These are phyloP conservation scores for Bathelium albidoporum DNA, from an alignment of 495 filamentous ascomycete species.

Conservation along the genomic window DNA sequence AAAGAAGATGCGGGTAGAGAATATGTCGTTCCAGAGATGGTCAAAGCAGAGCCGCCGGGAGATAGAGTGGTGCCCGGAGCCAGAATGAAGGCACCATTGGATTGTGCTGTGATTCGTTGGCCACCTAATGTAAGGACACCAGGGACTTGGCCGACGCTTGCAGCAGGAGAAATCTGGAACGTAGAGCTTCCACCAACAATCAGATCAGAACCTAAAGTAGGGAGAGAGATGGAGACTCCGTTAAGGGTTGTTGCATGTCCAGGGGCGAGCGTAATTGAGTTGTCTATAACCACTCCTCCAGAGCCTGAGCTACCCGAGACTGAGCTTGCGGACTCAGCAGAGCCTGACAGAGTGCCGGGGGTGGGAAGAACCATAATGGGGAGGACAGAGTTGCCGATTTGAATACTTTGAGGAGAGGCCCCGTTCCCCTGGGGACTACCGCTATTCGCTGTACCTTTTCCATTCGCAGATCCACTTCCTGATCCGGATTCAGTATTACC, in stretches of 20 bases:
- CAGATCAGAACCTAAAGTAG: background rate
- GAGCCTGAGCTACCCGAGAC: background rate
- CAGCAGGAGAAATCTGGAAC: background rate
- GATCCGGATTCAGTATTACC: background rate
- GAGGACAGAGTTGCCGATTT: background rate
- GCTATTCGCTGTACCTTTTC: background rate
- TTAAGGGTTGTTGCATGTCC: background rate
- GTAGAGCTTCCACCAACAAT: constrained; percentile 2
- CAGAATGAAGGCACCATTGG: background rate
- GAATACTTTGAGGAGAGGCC: background rate
- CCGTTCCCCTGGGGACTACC: background rate
- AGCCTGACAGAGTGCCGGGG: too few relatives aligned
- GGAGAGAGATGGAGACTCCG: background rate
- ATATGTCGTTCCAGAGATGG: background rate
- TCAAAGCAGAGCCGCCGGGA: background rate
- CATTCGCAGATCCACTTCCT: background rate
- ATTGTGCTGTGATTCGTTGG: background rate
- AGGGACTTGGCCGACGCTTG: background rate
- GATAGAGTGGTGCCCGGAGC: background rate
- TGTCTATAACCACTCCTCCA: background rate
- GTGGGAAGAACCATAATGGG: background rate
- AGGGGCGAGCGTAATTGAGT: background rate
- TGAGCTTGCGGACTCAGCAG: background rate
- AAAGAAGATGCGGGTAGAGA: background rate
- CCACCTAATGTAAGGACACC: too few relatives aligned